A percentile compares a stretch with the other conserved stretches of the same genome.
These are phyloP conservation scores for Rhizopus sp. DNA, from an alignment of 371 early-diverging fungal genomes.

Conservation along the genomic window DNA sequence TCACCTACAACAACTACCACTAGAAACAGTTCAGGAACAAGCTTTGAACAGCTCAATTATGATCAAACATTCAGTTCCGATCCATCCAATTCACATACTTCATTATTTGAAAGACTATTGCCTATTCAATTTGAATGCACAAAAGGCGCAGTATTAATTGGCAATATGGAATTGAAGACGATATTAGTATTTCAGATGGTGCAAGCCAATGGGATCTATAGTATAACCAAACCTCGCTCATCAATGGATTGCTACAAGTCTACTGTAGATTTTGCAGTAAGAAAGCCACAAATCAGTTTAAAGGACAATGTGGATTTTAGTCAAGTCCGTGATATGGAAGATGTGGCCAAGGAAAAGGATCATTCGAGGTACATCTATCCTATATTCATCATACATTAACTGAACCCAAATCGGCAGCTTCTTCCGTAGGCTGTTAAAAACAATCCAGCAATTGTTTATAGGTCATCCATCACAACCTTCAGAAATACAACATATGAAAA, in stretches of 20 bases:
- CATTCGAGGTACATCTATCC: neutral
- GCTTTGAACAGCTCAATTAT: slow-evolving; percentile 1
- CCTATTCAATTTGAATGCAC: slow-evolving; percentile 75
- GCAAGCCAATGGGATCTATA: slow-evolving; percentile 66
- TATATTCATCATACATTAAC: neutral
- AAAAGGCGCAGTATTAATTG: slow-evolving; percentile 74
- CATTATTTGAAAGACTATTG: slow-evolving; percentile 58
- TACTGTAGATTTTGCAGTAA: slow-evolving; percentile 51
- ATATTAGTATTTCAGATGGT: slow-evolving; percentile 64
- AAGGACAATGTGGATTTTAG: slow-evolving; percentile 70
- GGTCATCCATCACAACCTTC: slow-evolving; percentile 31
- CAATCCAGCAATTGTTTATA: slow-evolving; percentile 14
- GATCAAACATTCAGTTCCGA: slow-evolving; percentile 34
- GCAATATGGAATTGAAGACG: slow-evolving; percentile 72
- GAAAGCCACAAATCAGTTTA: slow-evolving; percentile 59
- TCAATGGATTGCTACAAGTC: slow-evolving; percentile 64
- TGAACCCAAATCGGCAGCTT: slow-evolving; percentile 4
- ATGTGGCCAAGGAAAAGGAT: neutral
- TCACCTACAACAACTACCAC: slow-evolving; percentile 8
- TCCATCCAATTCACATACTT: slow-evolving; percentile 32
- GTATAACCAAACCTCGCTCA: slow-evolving; percentile 57
- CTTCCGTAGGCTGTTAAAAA: slow-evolving; percentile 1
- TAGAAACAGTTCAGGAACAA: neutral
- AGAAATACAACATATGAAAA: slow-evolving; percentile 50
- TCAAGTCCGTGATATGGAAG: neutral